These are phyloP conservation scores for Colletotrichum neosansevieriae DNA, from an alignment of 2,329 filamentous ascomycete species.

Conservation along the genomic window DNA sequence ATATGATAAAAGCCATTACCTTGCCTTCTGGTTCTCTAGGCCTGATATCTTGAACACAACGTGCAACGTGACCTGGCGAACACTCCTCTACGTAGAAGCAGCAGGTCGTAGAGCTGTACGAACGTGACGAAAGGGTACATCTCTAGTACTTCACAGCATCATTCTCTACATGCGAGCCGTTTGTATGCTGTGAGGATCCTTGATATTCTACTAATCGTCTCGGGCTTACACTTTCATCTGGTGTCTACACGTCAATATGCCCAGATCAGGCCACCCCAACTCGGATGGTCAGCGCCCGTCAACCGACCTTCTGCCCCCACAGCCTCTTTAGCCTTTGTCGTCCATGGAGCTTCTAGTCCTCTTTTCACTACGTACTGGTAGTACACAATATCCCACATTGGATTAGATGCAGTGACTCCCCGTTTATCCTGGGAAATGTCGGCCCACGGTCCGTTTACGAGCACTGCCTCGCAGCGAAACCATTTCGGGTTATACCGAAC, in stretches of 20 bases:
- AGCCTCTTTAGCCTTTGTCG: constrained; percentile 23
- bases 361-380: constrained; percentile 50
- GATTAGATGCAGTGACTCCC: constrained; percentile 39
- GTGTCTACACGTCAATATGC: constrained; percentile 1
- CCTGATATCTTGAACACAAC: too few species aligned
- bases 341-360: constrained; percentile 38
- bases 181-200: too few species aligned
- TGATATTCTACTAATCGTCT: too few species aligned
- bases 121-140: too few species aligned
- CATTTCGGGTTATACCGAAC: constrained; percentile 52
- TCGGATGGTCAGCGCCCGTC: constrained; percentile 11
- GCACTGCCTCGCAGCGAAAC: constrained; percentile 54
- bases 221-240: rapidly evolving
- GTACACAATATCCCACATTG: constrained; percentile 46
- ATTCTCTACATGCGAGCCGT: too few species aligned
- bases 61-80: too few species aligned
- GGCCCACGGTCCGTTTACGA: constrained; percentile 54
- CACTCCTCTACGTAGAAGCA: too few species aligned
- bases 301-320: not conserved
- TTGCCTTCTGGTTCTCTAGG: too few species aligned
- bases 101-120: too few species aligned
- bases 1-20: too few species aligned
- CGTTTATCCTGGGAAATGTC: constrained; percentile 46
- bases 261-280: constrained; percentile 29
- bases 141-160: too few species aligned